These are phyloP conservation scores for Gryganskiella cystojenkinii DNA, from an alignment of 192 early-diverging fungal species.

Conservation along the genomic window DNA sequence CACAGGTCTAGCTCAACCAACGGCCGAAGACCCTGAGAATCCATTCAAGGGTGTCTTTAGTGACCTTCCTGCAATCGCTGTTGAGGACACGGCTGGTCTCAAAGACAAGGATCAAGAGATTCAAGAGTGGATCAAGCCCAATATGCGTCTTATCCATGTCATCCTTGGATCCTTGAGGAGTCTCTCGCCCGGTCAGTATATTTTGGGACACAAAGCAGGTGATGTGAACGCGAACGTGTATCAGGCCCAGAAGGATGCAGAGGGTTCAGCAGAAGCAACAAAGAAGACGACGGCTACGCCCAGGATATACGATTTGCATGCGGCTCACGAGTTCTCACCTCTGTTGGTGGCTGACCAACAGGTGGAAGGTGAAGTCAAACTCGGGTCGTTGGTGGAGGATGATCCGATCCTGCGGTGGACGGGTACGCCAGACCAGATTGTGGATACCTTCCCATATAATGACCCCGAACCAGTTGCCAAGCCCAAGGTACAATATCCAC, in stretches of 20 bases:
- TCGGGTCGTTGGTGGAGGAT: constrained; percentile 12
- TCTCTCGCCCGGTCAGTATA: constrained; percentile 38
- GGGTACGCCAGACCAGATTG: constrained; percentile 44
- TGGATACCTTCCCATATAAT: constrained; percentile 40
- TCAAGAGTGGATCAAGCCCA: constrained; percentile 45
- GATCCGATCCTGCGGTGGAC: constrained; percentile 36
- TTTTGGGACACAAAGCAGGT: constrained; percentile 25
- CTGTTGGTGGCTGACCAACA: constrained; percentile 13
- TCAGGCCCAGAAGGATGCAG: constrained; percentile 1
- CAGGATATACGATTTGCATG: constrained; percentile 42
- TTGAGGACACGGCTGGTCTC: constrained; percentile 19
- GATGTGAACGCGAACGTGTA: constrained; percentile 44
- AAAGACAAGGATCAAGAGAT: constrained; percentile 34
- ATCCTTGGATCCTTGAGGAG: constrained; percentile 22
- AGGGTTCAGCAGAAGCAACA: background rate
- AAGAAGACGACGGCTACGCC: background rate
- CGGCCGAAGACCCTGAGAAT: constrained; percentile 15
- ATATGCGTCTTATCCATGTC: constrained; percentile 44
- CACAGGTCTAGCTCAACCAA: background rate
- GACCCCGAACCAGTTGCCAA: constrained; percentile 3
- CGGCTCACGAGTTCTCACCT: constrained; percentile 32
- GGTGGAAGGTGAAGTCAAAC: background rate
- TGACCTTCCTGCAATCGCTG: constrained; percentile 32
- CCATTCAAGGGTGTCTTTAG: constrained; percentile 30
- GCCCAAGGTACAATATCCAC: background rate